Evolutionary conservation across 2,329 filamentous ascomycete genomes (phyloP), one percentile per base, ranked within the genome.

Genomic region (Zasmidium citrigriseum): DNA sequence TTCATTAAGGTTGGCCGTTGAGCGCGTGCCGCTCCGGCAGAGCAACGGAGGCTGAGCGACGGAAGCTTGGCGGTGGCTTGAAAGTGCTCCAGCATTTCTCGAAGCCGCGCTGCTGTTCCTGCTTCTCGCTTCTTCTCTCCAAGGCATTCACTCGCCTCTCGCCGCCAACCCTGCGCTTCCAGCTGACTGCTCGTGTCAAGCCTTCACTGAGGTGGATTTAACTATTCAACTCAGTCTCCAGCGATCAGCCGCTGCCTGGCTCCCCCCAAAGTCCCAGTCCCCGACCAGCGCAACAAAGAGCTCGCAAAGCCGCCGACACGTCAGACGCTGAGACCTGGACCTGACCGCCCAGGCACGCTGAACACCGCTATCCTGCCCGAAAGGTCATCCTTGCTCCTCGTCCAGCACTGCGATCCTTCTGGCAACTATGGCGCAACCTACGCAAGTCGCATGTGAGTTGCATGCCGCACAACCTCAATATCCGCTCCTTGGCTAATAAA

Each of bases 381-480:
- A 22, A 50, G 48, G 24, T 14, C 29, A n/a, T 18, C 29, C 48
- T 5, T 34, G 34, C 16, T 4, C 18, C 34, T 41, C 18, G 34
- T n/a, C 34, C 34, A 41, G 21, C 48, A 34, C 48, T 34, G 22
- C 29, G 14, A 11, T 34, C 23, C 47, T 50, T 21, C 22, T 29
- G 23, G 23, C 47, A 50, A 92, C 87, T 86, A 97, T 96, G 92
- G 90, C 91, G 77, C 88, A 83, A 83, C 87, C 90, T 73, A 89
- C 93, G 80, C 93, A 97, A 86, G 90, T 97, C 87, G 91, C 91
- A 79, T 96, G 85, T 87, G 76, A 63, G 84, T n/a, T 20, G 4
- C 25, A 18, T 20, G 11, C 25, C 2, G 21, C 11, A 21, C 21
- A 5, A 22, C 21, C 20, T 22, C 46, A 44, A 11, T 18, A 20